Evolutionary conservation across 345 rosid genomes (phyloP).

Genomic region (Firmiana major): DNA sequence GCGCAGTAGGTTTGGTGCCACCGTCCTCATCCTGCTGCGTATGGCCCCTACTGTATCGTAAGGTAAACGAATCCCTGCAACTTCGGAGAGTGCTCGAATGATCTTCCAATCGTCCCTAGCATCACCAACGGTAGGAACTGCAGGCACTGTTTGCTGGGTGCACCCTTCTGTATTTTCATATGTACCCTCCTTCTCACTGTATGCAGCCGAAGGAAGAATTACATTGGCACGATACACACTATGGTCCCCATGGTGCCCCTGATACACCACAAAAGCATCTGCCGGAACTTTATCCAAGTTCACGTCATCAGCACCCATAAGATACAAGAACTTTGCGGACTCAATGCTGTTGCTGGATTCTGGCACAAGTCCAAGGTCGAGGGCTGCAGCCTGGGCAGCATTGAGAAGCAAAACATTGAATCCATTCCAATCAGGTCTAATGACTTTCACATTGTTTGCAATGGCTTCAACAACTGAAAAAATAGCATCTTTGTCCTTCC

Average conservation of each 20-base stretch:
- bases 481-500: slow-evolving; percentile 74
- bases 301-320: slow-evolving; percentile 97
- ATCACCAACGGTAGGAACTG: slow-evolving; percentile 97
- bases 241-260: slow-evolving; percentile 94
- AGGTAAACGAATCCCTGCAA: slow-evolving; percentile 67
- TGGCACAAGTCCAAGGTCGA: slow-evolving; percentile 94
- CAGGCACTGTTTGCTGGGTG: slow-evolving; percentile 83
- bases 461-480: slow-evolving; percentile 71
- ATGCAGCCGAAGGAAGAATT: slow-evolving; percentile 89
- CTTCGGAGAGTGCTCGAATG: slow-evolving; percentile 85
- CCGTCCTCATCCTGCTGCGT: slow-evolving; percentile 64
- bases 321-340: slow-evolving; percentile 78
- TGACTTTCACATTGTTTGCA: slow-evolving; percentile 65
- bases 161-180: slow-evolving; percentile 95
- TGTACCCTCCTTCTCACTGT: slow-evolving; percentile 91
- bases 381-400: slow-evolving; percentile 98
- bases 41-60: slow-evolving; percentile 67
- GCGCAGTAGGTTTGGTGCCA: slow-evolving; percentile 81
- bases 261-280: slow-evolving; percentile 92
- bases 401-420: slow-evolving; percentile 74
- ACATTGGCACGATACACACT: slow-evolving; percentile 88
- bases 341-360: slow-evolving; percentile 61
- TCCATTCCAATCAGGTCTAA: slow-evolving; percentile 95
- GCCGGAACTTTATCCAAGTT: slow-evolving; percentile 71
- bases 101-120: slow-evolving; percentile 99